A percentile compares a stretch with the other conserved stretches of the same genome.
Evolutionary conservation across 2,329 filamentous ascomycete genomes (phyloP).

Genomic region (Tolypocladium album): DNA sequence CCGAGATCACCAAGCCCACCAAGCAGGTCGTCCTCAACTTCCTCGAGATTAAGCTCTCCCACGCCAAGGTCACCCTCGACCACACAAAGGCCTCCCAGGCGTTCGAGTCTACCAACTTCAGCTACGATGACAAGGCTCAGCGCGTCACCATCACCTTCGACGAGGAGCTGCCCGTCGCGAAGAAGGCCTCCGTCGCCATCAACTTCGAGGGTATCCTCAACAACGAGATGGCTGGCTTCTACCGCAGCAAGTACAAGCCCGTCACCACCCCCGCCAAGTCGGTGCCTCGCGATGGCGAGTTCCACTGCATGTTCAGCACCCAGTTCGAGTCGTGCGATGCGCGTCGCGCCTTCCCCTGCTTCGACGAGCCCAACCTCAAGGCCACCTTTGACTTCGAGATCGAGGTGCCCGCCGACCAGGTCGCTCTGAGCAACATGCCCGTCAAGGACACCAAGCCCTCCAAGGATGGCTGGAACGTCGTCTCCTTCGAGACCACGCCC

Average conservation of each 20-base stretch:
- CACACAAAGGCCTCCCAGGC: constrained; percentile 45
- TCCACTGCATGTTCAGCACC: constrained; percentile 76
- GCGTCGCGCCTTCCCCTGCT: constrained; percentile 90
- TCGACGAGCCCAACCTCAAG: constrained; percentile 96
- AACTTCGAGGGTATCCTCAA: constrained; percentile 76
- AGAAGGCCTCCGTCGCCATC: constrained; percentile 57
- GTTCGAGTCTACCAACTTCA: constrained; percentile 54
- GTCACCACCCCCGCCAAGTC: constrained; percentile 58
- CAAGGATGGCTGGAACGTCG: constrained; percentile 56
- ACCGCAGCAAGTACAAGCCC: constrained; percentile 88
- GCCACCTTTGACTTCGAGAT: constrained; percentile 91
- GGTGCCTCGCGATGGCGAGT: constrained; percentile 62
- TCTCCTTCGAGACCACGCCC: constrained; percentile 75
- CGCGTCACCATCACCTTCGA: constrained; percentile 70
- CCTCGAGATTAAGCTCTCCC: constrained; percentile 68
- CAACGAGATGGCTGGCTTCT: constrained; percentile 88
- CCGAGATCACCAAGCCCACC: constrained; percentile 59
- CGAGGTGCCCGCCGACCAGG: constrained; percentile 79
- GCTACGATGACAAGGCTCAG: constrained; percentile 76
- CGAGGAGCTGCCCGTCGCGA: constrained; percentile 55
- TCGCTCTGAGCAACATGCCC: constrained; percentile 92
- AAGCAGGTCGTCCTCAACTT: constrained; percentile 76
- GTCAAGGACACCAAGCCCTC: constrained; percentile 56
- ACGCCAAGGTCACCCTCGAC: constrained; percentile 48
- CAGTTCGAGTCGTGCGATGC: constrained; percentile 98